Conservation (phyloP, 2,329 filamentous ascomycete genomes). For the Botryotinia narcissicola region DNA sequence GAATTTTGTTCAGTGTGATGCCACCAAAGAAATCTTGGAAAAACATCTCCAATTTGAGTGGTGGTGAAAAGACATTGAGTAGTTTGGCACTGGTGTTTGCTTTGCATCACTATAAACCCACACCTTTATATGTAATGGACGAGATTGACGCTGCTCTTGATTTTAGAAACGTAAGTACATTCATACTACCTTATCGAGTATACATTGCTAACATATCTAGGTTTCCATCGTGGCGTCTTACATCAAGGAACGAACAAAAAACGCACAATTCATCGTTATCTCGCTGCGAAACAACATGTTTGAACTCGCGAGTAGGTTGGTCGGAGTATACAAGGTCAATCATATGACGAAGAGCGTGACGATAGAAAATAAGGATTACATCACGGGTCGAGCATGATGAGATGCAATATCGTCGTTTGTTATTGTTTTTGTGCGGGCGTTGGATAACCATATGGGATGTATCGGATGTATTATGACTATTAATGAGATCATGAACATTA, state of each 20-base stretch:
- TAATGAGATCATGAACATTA: constrained; percentile 23
- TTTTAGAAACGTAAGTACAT: constrained; percentile 83
- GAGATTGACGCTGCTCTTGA: constrained; percentile 98
- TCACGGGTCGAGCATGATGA: constrained; percentile 28
- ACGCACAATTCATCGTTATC: constrained; percentile 98
- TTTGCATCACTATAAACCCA: constrained; percentile 96
- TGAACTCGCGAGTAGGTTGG: constrained; percentile 89
- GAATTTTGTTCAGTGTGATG: constrained; percentile 97
- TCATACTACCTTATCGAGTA: neutral
- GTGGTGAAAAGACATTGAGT: constrained; percentile 95
- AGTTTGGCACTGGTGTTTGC: constrained; percentile 96
- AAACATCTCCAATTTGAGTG: constrained; percentile 93
- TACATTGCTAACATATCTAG: constrained; percentile 38
- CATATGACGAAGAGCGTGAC: constrained; percentile 96
- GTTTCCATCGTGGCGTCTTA: constrained; percentile 98
- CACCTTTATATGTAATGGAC: constrained; percentile 98
- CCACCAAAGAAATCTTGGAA: constrained; percentile 99
- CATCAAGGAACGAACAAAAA: constrained; percentile 98
- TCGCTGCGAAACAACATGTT: constrained; percentile 99
- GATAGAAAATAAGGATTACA: constrained; percentile 82
- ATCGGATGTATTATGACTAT: constrained; percentile 24
- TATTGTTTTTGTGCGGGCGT: neutral
- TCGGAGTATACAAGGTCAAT: constrained; percentile 99
- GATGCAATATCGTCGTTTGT: neutral
- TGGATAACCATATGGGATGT: neutral